Evolutionary conservation across 2,329 filamentous ascomycete genomes (phyloP), one percentile per base, ranked within the genome.

Genomic region (Aspergillus fischeri): DNA sequence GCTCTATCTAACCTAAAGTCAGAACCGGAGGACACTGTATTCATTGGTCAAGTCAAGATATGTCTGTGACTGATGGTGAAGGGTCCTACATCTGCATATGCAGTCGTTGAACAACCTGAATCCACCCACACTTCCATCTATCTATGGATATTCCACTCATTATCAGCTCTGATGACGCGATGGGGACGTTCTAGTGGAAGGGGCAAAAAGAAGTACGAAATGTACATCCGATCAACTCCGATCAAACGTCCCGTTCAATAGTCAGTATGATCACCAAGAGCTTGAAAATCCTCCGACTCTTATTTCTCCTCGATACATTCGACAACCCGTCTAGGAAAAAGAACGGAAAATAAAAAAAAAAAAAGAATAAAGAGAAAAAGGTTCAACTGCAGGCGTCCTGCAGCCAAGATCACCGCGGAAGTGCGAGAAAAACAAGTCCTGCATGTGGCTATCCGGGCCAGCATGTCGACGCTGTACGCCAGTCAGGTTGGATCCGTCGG

Each of bases 161-260:
- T 35, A 35, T 17, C 32, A 6, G 5, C 14, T 17, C 32, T 38
- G 32, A n/a, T 17, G 41, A 41, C 25, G 20, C 10, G n/a, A 47
- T 35, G 41, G 48, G n/a, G 20, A 48, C 38, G 32, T n/a, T 14
- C 24, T 2, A 53, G 11, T 5, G 29, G 4, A 32, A 32, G 10
- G 3, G 10, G 24, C 24, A 9, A 2, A 28, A 49, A 11, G 4
- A 32, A 44, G 25, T n/a, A 42, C 42, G 47, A 28, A 54, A 24
- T 41, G 42, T 52, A 50, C 54, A 35, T 57, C 52, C 49, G 44
- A 55, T 51, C 58, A 62, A 60, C 27, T 57, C 52, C 49, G 50
- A 55, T 49, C 60, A 62, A 60, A 59, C 53, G 56, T 55, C 29
- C 50, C 25, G 25, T 50, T n/a, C 44, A 47, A 47, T 25, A 27